These are phyloP conservation scores for Cetradonia linearis DNA, from an alignment of 495 filamentous ascomycete genomes.

Conservation along the genomic window DNA sequence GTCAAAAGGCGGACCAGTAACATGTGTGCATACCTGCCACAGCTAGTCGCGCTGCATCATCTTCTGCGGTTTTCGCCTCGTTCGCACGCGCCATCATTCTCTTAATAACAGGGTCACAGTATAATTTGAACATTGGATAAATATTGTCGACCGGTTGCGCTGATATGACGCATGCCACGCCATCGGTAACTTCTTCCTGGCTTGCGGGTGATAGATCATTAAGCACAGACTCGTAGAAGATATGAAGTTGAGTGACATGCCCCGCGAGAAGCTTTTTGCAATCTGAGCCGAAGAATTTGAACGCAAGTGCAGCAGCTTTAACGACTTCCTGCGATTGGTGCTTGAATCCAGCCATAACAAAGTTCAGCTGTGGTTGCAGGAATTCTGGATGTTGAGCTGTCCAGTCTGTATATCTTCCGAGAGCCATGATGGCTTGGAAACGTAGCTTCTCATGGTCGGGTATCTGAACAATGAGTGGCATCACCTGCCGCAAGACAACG, in stretches of 20 bases:
- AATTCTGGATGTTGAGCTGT: constrained; percentile 88
- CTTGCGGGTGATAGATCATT: constrained; percentile 73
- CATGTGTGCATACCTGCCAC: constrained; percentile 58
- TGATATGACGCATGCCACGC: constrained; percentile 81
- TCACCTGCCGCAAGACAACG: constrained; percentile 75
- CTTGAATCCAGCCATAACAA: constrained; percentile 84
- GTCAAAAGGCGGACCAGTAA: background rate
- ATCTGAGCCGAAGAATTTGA: constrained; percentile 94
- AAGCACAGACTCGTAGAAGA: constrained; percentile 81
- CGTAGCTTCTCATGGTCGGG: constrained; percentile 92
- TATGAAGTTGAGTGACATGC: constrained; percentile 73
- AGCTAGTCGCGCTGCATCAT: constrained; percentile 67
- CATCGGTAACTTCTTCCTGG: constrained; percentile 92
- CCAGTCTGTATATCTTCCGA: constrained; percentile 96
- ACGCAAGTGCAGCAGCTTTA: constrained; percentile 80
- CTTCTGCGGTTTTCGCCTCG: constrained; percentile 65
- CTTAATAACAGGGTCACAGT: constrained; percentile 84
- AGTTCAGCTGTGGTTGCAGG: constrained; percentile 81
- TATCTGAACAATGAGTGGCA: constrained; percentile 85
- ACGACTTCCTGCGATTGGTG: constrained; percentile 78
- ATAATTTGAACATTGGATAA: constrained; percentile 76
- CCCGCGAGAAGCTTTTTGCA: constrained; percentile 75
- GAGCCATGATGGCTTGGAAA: constrained; percentile 93
- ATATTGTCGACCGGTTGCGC: constrained; percentile 71
- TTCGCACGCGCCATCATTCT: constrained; percentile 81